Evolutionary conservation across 192 early-diverging fungal genomes (phyloP).

Genomic region (Backusella parvicylindrica): DNA sequence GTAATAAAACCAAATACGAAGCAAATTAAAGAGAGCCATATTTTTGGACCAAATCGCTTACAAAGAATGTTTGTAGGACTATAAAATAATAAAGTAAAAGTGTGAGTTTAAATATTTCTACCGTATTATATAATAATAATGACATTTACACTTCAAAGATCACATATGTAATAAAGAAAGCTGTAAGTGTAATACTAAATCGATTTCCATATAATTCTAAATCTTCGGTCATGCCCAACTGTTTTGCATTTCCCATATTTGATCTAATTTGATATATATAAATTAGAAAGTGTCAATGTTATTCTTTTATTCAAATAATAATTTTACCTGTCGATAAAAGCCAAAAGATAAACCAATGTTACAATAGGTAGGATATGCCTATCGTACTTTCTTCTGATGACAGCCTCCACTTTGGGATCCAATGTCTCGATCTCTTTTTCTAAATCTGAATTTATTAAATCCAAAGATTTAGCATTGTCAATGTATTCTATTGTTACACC

Average conservation of each 20-base stretch:
- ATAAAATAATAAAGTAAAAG: background rate
- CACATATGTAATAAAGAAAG: conserved; percentile 13
- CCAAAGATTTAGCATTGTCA: background rate
- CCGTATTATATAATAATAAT: too few species aligned
- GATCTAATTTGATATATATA: conserved; percentile 3
- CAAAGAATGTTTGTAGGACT: conserved; percentile 7
- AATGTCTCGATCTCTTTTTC: background rate
- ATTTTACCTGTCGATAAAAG: conserved; percentile 12
- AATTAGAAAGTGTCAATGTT: background rate
- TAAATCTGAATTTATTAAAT: background rate
- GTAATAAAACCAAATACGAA: conserved; percentile 11
- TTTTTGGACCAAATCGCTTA: conserved; percentile 4
- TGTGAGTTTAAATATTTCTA: background rate
- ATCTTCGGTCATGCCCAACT: conserved; percentile 8
- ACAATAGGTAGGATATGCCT: background rate
- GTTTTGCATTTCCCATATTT: conserved; percentile 13
- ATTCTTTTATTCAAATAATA: background rate
- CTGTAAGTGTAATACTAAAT: conserved; percentile 3
- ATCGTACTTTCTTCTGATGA: conserved; percentile 11
- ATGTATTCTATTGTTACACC: background rate
- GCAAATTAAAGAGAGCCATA: conserved; percentile 6
- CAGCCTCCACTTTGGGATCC: background rate
- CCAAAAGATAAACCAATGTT: background rate
- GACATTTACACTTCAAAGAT: conserved; percentile 6
- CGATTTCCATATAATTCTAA: conserved; percentile 7